Percentiles rank a stretch among this genome's conserved stretches.
Evolutionary conservation across 495 filamentous ascomycete genomes (phyloP).

Genomic region (Gamarada debralockiae): DNA sequence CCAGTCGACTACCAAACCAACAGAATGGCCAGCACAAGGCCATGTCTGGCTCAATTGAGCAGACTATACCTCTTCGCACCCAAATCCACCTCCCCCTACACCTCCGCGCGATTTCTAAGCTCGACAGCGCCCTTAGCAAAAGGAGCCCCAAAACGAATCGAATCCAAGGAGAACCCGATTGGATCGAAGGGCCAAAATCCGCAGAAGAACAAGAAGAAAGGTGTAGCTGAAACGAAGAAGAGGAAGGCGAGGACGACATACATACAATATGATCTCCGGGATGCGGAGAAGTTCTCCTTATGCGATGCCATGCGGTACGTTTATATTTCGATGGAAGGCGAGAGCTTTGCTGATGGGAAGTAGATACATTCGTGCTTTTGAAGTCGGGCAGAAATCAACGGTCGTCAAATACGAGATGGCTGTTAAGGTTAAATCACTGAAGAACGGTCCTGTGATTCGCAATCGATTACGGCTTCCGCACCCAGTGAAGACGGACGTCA

Average conservation of each 20-base stretch:
- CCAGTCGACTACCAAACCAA: not conserved
- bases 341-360: conserved; percentile 2
- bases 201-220: conserved; percentile 42
- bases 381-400: conserved; percentile 76
- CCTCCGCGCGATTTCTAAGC: conserved; percentile 6
- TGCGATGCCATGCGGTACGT: conserved; percentile 93
- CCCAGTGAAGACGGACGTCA: conserved; percentile 77
- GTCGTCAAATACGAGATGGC: conserved; percentile 82
- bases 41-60: conserved; percentile 27
- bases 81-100: not conserved
- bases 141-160: conserved; percentile 27
- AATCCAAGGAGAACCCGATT: conserved; percentile 28
- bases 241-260: conserved; percentile 64
- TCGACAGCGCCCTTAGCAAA: not conserved
- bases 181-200: conserved; percentile 23
- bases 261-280: conserved; percentile 53
- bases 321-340: not conserved
- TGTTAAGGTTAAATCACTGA: conserved; percentile 70
- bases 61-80: conserved; percentile 10
- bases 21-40: conserved; percentile 23
- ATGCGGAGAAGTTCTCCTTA: conserved; percentile 68
- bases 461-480: conserved; percentile 86
- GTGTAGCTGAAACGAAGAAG: conserved; percentile 53
- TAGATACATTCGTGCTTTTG: conserved; percentile 86
- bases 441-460: conserved; percentile 80